phyloP scores from a whole-genome alignment of 2,329 filamentous ascomycete species.

The Hawksworthiomyces lignivorus region DNA sequence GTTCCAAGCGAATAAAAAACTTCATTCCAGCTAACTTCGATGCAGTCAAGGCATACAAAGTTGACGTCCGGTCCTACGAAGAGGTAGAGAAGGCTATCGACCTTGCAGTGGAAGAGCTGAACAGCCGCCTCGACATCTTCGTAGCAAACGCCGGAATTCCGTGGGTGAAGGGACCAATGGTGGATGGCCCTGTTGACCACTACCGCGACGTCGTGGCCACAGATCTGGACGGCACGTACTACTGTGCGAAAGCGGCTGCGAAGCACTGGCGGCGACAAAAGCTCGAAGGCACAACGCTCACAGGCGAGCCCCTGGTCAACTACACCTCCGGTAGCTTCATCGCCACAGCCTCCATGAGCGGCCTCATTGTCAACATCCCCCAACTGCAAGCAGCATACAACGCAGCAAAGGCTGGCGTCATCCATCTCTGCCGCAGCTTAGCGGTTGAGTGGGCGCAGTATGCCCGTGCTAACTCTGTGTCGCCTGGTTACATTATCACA shows the following conservation, averaged over 20 bases:
- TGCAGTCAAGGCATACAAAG: constrained; percentile 51
- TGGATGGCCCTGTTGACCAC: constrained; percentile 58
- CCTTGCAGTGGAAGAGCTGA: constrained; percentile 54
- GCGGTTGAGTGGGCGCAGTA: constrained; percentile 73
- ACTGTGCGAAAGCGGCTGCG: constrained; percentile 63
- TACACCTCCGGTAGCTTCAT: constrained; percentile 63
- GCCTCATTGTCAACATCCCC: constrained; percentile 69
- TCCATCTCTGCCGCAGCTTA: constrained; percentile 56
- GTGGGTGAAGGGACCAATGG: constrained; percentile 61
- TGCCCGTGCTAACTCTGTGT: constrained; percentile 62
- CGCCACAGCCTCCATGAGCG: constrained; percentile 69
- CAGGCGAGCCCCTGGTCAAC: constrained; percentile 53
- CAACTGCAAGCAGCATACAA: constrained; percentile 69
- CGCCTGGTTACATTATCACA: constrained; percentile 66
- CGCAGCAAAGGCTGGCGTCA: constrained; percentile 59
- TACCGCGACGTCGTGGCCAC: constrained; percentile 61
- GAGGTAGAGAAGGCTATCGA: constrained; percentile 42
- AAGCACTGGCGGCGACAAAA: constrained; percentile 64
- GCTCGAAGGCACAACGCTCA: constrained; percentile 53
- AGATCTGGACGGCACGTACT: constrained; percentile 70
- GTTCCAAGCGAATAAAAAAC: no score
- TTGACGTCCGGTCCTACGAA: constrained; percentile 48
- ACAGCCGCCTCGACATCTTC: constrained; percentile 67
- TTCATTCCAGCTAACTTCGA: no score
- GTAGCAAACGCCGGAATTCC: constrained; percentile 71